phyloP scores from a whole-genome alignment of 1,139 yeast species.

The Taphrina wiesneri region DNA sequence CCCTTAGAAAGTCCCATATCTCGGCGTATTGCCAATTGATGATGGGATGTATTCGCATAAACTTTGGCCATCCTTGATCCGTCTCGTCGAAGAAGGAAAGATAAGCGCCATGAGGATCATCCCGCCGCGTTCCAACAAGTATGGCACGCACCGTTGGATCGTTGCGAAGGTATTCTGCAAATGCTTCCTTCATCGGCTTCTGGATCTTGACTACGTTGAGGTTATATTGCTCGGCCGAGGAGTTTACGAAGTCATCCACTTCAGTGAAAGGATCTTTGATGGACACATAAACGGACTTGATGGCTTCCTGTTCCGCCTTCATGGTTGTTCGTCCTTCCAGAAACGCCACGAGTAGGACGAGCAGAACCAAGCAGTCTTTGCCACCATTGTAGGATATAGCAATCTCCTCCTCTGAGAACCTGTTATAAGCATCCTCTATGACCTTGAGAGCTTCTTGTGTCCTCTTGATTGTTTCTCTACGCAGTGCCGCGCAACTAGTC shows the following conservation, averaged over 20 bases:
- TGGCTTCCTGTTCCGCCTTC: slow-evolving; percentile 38
- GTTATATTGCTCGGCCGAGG: slow-evolving; percentile 44
- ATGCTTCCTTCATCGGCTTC: slow-evolving; percentile 62
- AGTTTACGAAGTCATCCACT: slow-evolving; percentile 52
- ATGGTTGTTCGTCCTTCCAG: slow-evolving; percentile 47
- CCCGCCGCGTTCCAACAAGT: slow-evolving; percentile 75
- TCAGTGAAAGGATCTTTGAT: slow-evolving; percentile 67
- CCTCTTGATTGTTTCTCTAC: slow-evolving; percentile 3
- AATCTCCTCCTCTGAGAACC: slow-evolving; percentile 53
- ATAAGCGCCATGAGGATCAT: slow-evolving; percentile 71
- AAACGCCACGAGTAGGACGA: slow-evolving; percentile 55
- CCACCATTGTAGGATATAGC: slow-evolving; percentile 88
- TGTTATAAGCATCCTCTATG: slow-evolving; percentile 8
- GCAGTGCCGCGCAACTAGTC: neutral
- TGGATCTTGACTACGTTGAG: slow-evolving; percentile 45
- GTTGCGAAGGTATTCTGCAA: slow-evolving; percentile 55
- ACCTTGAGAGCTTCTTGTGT: slow-evolving; percentile 20
- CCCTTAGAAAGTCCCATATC: slow-evolving; percentile 66
- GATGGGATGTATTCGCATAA: slow-evolving; percentile 76
- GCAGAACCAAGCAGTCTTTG: slow-evolving; percentile 83
- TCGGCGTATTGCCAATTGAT: slow-evolving; percentile 77
- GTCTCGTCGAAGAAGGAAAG: slow-evolving; percentile 63
- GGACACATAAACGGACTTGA: slow-evolving; percentile 65
- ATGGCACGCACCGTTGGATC: slow-evolving; percentile 60
- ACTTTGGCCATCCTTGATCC: slow-evolving; percentile 86